Evolutionary conservation across 176 grass and related monocot genomes (phyloP).

Genomic region (Lolium perenne): DNA sequence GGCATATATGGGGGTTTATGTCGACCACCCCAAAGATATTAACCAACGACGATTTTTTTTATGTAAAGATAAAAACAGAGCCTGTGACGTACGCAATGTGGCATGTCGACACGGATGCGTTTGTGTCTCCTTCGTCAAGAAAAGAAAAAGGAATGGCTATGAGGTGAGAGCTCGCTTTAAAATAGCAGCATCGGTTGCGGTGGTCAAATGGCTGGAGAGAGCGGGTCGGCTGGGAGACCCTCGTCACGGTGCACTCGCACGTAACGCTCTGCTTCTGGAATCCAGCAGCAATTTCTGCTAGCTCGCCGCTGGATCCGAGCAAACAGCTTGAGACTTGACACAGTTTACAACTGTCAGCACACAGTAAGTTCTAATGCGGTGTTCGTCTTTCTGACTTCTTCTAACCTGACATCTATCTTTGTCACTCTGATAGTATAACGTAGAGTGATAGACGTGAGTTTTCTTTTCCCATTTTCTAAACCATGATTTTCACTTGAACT

Average conservation of each 20-base stretch:
- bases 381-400: not conserved
- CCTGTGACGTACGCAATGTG: not conserved
- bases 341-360: not conserved
- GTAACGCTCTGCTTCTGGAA: not conserved
- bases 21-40: not conserved
- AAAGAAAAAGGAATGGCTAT: slow-evolving; percentile 4
- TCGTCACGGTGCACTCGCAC: not conserved
- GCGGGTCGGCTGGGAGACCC: not conserved
- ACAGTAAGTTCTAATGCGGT: not conserved
- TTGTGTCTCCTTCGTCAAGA: not conserved
- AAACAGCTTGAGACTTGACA: not conserved
- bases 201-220: not conserved
- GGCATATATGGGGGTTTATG: not conserved
- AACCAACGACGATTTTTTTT: too few species aligned
- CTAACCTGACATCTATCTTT: not conserved
- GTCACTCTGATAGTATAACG: not conserved
- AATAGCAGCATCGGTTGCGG: not conserved
- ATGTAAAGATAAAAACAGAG: not conserved
- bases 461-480: not conserved
- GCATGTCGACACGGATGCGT: not conserved
- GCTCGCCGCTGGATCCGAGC: not conserved
- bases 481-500: not conserved
- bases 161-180: not conserved
- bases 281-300: not conserved
- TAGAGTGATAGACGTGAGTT: too few species aligned